These are phyloP conservation scores for Cerrena zonata DNA, from an alignment of 1,284 basidiomycete genomes.

Conservation along the genomic window DNA sequence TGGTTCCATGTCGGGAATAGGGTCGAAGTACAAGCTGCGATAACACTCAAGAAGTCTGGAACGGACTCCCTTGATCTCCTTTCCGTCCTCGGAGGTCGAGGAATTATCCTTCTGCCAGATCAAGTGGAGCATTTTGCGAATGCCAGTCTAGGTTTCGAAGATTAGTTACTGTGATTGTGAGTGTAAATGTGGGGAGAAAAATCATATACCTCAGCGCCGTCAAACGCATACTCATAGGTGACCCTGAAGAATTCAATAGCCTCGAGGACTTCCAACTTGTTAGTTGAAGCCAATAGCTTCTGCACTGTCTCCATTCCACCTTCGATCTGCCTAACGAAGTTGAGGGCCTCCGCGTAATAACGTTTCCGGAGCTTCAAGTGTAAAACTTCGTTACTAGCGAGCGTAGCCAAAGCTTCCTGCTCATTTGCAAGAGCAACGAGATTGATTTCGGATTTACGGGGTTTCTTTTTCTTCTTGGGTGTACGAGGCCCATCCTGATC, in stretches of 20 bases:
- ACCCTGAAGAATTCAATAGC: conserved; percentile 92
- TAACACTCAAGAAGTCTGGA: conserved; percentile 89
- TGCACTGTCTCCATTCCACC: conserved; percentile 69
- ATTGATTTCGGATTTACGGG: conserved; percentile 67
- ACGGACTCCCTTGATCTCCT: conserved; percentile 85
- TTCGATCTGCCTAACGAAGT: conserved; percentile 83
- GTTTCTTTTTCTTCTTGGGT: conserved; percentile 43
- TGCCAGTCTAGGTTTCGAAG: conserved; percentile 58
- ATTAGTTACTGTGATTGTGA: neutral
- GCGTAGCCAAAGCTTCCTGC: conserved; percentile 58
- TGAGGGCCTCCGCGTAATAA: conserved; percentile 83
- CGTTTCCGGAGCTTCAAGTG: conserved; percentile 77
- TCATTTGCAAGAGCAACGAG: conserved; percentile 59
- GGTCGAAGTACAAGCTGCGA: conserved; percentile 83
- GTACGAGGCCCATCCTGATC: conserved; percentile 30
- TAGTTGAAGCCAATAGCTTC: conserved; percentile 82
- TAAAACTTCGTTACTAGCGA: conserved; percentile 62
- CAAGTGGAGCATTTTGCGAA: conserved; percentile 95
- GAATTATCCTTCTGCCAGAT: conserved; percentile 96
- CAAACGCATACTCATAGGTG: conserved; percentile 78
- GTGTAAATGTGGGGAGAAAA: too few species aligned
- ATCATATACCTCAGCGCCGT: conserved; percentile 62
- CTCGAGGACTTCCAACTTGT: conserved; percentile 91
- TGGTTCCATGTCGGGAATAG: conserved; percentile 60
- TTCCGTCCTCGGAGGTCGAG: conserved; percentile 77